Evolutionary conservation across 2,329 filamentous ascomycete genomes (phyloP).

Genomic region (Penicillium janthinellum): DNA sequence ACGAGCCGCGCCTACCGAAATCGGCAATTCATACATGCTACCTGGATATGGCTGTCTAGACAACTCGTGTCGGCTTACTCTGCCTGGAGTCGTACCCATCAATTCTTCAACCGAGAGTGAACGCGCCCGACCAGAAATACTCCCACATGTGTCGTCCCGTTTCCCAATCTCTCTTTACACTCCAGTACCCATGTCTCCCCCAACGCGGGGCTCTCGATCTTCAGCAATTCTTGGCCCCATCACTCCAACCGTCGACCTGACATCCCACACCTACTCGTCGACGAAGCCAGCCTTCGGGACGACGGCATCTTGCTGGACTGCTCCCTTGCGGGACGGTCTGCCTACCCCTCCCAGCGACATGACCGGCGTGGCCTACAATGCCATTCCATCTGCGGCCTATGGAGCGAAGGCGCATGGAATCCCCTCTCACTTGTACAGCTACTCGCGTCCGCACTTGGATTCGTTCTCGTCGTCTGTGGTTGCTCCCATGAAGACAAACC

Average conservation of each 20-base stretch:
- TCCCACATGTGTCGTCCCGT: constrained; percentile 19
- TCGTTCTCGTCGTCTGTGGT: constrained; percentile 25
- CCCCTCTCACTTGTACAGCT: constrained; percentile 28
- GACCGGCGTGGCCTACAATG: constrained; percentile 44
- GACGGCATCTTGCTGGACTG: constrained; percentile 34
- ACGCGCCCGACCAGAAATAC: not conserved
- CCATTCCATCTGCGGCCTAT: constrained; percentile 34
- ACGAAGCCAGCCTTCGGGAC: constrained; percentile 22
- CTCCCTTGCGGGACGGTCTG: constrained; percentile 44
- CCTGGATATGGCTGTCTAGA: constrained; percentile 1
- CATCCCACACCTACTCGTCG: constrained; percentile 16
- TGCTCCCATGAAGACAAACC: constrained; percentile 25
- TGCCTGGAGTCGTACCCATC: not conserved
- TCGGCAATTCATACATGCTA: not conserved
- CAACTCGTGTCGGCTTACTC: constrained; percentile 1
- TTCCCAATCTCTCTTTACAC: constrained; percentile 10
- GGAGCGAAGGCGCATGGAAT: constrained; percentile 33
- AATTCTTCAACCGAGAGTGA: not conserved
- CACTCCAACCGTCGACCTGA: constrained; percentile 30
- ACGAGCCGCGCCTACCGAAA: not conserved
- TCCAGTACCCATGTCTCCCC: constrained; percentile 37
- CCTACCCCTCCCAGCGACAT: constrained; percentile 47
- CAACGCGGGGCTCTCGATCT: constrained; percentile 30
- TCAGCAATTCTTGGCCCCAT: constrained; percentile 32
- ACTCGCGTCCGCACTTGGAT: constrained; percentile 27